Base-by-base conservation (phyloP, 78 protist genomes). In the Dictyostelium brefeldianum region DNA sequence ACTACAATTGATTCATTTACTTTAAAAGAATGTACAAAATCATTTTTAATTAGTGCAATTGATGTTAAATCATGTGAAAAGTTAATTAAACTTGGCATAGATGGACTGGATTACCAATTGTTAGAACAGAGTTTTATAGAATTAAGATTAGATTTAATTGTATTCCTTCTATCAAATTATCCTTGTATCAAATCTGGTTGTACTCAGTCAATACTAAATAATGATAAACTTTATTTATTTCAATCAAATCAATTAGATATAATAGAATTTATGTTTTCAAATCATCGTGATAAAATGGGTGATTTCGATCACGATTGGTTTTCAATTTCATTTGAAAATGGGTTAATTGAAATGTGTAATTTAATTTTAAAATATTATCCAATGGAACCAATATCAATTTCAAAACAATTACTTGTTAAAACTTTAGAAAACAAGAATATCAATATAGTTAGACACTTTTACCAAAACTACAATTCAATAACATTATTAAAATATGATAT, bases 351-450 rank as follows among this genome's bases (percentile, higher is more conserved):
- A 14, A 31, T 67, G 75, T 67, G 75, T 67, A 15, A 14, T 15
- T 31, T 67, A 17, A 67, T 67, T 15, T 12, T 31, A 31, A 31
- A 27, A 36, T 31, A 10, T 67, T 67, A 31, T 67, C 75, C 75
- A 10, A 22, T 29, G 31, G 43, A 67, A 67, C 50, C 27, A 17
- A 67, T 67, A 3, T 29, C 15, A 15, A 25, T 67, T 0, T 12
- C 75, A 0, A 67, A 0, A 29, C 46, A 67, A 1, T 20, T 31
- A 6, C 15, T 67, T 6, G 48, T 29, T 15, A 67, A 67, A 14
- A 67, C 75, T 29, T 27, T 67, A 5, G 43, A 25, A 67, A 67
- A 67, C 75, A 67, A 67, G 17, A 67, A 67, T 17, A 31, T 67
- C 15, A 25, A 67, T 67, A 67, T 67, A 14, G 48, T 67, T 31